phyloP scores from a whole-genome alignment of 768 basidiomycete genomes.

The Ephemerocybe angulata region DNA sequence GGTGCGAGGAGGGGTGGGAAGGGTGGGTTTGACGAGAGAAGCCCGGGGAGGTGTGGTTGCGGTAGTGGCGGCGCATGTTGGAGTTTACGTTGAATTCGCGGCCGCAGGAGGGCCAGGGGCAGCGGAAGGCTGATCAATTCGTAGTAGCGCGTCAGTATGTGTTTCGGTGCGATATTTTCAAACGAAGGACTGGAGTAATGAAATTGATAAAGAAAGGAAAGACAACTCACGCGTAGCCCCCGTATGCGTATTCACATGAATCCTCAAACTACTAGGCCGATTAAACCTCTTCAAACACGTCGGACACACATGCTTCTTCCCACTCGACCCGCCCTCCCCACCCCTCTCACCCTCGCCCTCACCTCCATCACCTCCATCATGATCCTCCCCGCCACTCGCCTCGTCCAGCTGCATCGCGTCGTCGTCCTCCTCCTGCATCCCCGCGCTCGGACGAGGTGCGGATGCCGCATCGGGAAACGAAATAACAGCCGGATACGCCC shows the following conservation, averaged over 20 bases:
- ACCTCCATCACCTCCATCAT: constrained; percentile 12
- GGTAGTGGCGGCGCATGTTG: constrained; percentile 78
- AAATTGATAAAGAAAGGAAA: not conserved
- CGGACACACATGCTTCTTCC: constrained; percentile 47
- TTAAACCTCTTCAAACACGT: constrained; percentile 65
- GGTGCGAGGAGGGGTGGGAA: not conserved
- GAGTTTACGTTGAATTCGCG: constrained; percentile 81
- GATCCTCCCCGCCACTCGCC: not conserved
- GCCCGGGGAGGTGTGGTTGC: constrained; percentile 53
- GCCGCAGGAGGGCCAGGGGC: constrained; percentile 70
- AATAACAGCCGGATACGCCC: constrained; percentile 19
- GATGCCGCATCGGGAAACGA: constrained; percentile 20
- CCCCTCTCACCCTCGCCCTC: constrained; percentile 11
- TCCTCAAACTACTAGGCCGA: constrained; percentile 61
- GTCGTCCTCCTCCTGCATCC: not conserved
- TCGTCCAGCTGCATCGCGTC: not conserved
- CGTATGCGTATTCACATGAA: constrained; percentile 67
- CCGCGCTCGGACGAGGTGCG: constrained; percentile 7
- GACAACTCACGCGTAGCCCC: constrained; percentile 60
- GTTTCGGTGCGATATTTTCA: not conserved
- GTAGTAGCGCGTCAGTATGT: not conserved
- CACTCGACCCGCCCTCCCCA: constrained; percentile 11
- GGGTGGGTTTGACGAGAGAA: constrained; percentile 12
- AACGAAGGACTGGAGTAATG: not conserved
- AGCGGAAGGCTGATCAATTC: constrained; percentile 56